Evolutionary conservation across 768 basidiomycete genomes (phyloP), one percentile per base, ranked within the genome.

Genomic region (Sporobolomyces roseus): DNA sequence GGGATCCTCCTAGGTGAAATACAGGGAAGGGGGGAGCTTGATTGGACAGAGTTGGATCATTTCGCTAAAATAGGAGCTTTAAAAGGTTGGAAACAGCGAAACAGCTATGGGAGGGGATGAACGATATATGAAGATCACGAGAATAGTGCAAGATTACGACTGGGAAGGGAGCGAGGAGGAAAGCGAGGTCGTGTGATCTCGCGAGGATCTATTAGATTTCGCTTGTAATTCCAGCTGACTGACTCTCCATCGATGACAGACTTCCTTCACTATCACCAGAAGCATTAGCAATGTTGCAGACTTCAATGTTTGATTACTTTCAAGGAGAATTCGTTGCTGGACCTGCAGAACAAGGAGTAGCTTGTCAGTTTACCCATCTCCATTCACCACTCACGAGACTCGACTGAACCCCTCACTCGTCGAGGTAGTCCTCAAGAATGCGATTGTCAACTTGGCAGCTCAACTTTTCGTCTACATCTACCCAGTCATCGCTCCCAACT

Each of bases 391-490:
- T 19, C 38, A n/a, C 17, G 9, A 55, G 27, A 27, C 33, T 23
- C 4, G 4, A 33, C 30, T 53, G 35, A 35, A 10, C n/a, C n/a
- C n/a, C n/a, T n/a, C 14, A 59, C 23, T 23, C 36, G 2, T 19
- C 21, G 6, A 0, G 7, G 35, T 55, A 74, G 70, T 66, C 63
- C 48, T 77, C 10, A 73, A 71, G 38, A 77, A 77, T 65, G 72
- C 74, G 25, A 41, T 92, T 80, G 89, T 90, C 32, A 90, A 92
- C 81, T 90, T 90, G 43, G 82, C 93, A 66, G 89, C 90, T 2
- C 84, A 91, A 55, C 86, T 93, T 80, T 93, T 93, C 80, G 84
- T 93, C 59, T 87, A 86, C 81, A 87, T 88, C 17, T 96, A 94
- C 79, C 84, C 86, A 72, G 84, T 87, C 62, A 88, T 88, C 79